Percentiles rank a stretch among this genome's conserved stretches.
These are phyloP conservation scores for Cryptococcus maquisensis DNA, from an alignment of 1,284 basidiomycete genomes.

Conservation along the genomic window DNA sequence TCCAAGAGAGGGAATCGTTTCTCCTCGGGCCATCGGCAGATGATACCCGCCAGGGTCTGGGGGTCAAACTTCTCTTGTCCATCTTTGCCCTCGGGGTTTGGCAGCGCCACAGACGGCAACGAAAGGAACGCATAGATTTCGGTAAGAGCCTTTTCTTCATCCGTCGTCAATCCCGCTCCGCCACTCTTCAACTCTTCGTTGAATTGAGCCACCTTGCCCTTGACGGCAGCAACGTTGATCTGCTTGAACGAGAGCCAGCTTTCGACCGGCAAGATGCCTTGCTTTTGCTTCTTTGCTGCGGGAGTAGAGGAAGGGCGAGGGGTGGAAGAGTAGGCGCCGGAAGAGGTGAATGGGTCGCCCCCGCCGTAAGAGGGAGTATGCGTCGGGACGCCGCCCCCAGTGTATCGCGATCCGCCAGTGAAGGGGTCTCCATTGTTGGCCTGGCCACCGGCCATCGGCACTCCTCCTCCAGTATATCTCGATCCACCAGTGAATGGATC, in stretches of 20 bases:
- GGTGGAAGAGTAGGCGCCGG: slow-evolving; percentile 21
- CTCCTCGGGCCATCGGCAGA: slow-evolving; percentile 73
- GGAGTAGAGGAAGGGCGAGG: slow-evolving; percentile 19
- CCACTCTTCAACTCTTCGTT: slow-evolving; percentile 60
- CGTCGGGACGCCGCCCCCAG: slow-evolving; percentile 14
- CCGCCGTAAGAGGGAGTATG: slow-evolving; percentile 5
- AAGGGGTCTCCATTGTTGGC: slow-evolving; percentile 67
- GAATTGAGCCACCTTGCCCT: slow-evolving; percentile 75
- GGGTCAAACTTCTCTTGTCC: slow-evolving; percentile 54
- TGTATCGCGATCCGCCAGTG: slow-evolving; percentile 67
- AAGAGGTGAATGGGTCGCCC: slow-evolving; percentile 21
- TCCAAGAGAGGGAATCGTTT: slow-evolving; percentile 88
- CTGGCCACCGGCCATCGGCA: slow-evolving; percentile 14
- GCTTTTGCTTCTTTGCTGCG: slow-evolving; percentile 49
- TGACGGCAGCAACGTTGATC: slow-evolving; percentile 82
- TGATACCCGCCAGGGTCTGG: slow-evolving; percentile 60
- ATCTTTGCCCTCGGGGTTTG: slow-evolving; percentile 19
- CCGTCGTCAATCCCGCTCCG: slow-evolving; percentile 65
- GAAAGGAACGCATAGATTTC: slow-evolving; percentile 65
- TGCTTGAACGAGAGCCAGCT: slow-evolving; percentile 71
- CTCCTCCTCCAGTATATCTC: slow-evolving; percentile 52
- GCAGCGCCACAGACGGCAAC: slow-evolving; percentile 51
- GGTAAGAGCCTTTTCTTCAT: slow-evolving; percentile 62
- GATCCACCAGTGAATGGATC: slow-evolving; percentile 86
- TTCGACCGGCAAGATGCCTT: slow-evolving; percentile 43